Conservation (phyloP, 805 yeast species). For the Wickerhamiella siamensis region DNA sequence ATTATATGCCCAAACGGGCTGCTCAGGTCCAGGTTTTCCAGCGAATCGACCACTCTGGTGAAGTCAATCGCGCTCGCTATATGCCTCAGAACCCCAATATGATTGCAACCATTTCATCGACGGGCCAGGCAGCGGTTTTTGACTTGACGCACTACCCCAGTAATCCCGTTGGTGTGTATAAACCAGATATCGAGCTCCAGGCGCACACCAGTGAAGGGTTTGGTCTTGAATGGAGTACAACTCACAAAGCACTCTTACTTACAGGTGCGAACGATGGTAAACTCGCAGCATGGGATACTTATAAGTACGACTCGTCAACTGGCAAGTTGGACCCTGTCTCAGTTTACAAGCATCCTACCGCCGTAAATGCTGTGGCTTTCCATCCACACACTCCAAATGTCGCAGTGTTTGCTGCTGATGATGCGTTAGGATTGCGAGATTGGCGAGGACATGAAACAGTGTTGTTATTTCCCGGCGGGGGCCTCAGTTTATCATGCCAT, state of each 20-base stretch:
- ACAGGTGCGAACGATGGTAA: constrained; percentile 49
- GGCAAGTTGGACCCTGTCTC: constrained; percentile 19
- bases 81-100: constrained; percentile 83
- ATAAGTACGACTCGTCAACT: constrained; percentile 23
- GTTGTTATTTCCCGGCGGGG: constrained; percentile 31
- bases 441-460: constrained; percentile 5
- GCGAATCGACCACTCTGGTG: constrained; percentile 53
- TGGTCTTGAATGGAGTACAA: constrained; percentile 63
- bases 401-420: constrained; percentile 57
- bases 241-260: constrained; percentile 45
- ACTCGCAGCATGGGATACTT: constrained; percentile 56
- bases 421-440: constrained; percentile 14
- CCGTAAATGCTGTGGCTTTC: constrained; percentile 66
- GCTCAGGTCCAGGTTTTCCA: constrained; percentile 35
- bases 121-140: constrained; percentile 52
- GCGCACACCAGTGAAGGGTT: constrained; percentile 34
- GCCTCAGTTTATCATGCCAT: constrained; percentile 39
- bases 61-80: constrained; percentile 54
- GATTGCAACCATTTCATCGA: constrained; percentile 53
- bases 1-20: constrained; percentile 19
- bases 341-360: constrained; percentile 27
- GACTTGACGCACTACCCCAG: constrained; percentile 74
- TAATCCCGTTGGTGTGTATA: constrained; percentile 27
- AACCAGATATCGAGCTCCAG: constrained; percentile 39
- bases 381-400: constrained; percentile 44